Percentiles rank a stretch among this genome's conserved stretches.
These are phyloP conservation scores for Petunia secreta DNA, from an alignment of 257 asterid species.

Conservation along the genomic window DNA sequence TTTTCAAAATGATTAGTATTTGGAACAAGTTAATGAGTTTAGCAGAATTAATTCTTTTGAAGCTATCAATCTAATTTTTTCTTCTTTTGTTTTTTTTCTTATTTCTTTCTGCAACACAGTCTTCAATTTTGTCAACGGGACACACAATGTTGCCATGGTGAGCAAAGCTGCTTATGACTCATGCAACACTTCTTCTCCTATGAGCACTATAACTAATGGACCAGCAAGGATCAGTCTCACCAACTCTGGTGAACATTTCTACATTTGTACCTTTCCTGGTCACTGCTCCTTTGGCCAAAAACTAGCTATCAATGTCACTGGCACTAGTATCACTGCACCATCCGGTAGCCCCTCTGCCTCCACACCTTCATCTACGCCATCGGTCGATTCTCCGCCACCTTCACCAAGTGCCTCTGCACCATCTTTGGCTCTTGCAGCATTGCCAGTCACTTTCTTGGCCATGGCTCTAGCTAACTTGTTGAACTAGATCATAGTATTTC, in stretches of 20 bases:
- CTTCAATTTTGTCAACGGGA: conserved; percentile 63
- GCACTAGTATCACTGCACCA: background rate
- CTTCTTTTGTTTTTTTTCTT: background rate
- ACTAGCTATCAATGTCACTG: conserved; percentile 69
- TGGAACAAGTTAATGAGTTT: no score
- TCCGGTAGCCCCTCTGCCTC: no score
- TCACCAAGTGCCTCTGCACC: no score
- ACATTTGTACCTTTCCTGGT: conserved; percentile 55
- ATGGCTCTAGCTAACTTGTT: no score
- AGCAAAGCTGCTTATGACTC: conserved; percentile 52
- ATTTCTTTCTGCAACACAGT: conserved; percentile 41
- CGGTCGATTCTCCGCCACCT: no score
- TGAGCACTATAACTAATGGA: conserved; percentile 33
- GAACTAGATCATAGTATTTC: no score
- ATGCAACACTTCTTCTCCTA: conserved; percentile 50
- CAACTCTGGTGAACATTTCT: conserved; percentile 66
- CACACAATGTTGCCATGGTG: conserved; percentile 57
- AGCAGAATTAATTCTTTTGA: no score
- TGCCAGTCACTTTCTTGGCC: no score
- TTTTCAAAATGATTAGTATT: no score
- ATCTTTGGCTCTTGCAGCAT: no score
- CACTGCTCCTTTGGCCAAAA: conserved; percentile 69
- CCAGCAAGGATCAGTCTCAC: conserved; percentile 69
- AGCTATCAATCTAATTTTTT: no score
- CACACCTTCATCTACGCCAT: no score